Conservation (phyloP, 75 land plant genomes). For the Pinus albicaulis region DNA sequence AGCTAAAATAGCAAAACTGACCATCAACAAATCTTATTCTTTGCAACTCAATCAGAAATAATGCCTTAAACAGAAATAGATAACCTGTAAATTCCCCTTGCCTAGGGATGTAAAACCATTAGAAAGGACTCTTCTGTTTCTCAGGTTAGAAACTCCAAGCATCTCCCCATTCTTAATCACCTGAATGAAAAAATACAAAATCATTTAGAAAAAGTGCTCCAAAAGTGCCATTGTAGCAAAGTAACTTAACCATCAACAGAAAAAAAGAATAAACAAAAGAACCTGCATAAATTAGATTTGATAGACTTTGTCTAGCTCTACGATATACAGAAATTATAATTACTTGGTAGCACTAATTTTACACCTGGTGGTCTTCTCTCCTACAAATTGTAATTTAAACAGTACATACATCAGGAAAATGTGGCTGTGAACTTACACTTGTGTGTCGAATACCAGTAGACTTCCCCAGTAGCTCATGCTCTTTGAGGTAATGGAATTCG, state of each 20-base stretch:
- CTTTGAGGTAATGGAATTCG: constrained; percentile 93
- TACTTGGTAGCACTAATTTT: background rate
- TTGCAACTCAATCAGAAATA: background rate
- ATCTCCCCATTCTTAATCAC: constrained; percentile 99
- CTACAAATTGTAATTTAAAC: background rate
- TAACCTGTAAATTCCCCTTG: constrained; percentile 82
- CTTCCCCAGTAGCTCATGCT: constrained; percentile 92
- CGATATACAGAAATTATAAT: background rate
- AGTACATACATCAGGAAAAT: background rate
- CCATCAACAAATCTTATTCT: constrained; percentile 6
- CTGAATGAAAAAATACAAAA: constrained; percentile 29
- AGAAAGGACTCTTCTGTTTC: constrained; percentile 90
- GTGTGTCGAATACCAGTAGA: constrained; percentile 92
- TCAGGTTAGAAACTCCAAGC: constrained; percentile 95
- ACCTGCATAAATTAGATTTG: background rate
- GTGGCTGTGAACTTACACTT: constrained; percentile 47
- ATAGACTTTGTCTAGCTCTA: too few relatives aligned
- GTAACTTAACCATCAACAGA: background rate
- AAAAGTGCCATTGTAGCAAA: background rate
- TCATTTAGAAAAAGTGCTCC: background rate
- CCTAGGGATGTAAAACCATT: constrained; percentile 85
- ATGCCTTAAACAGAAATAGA: background rate
- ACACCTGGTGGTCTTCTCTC: background rate
- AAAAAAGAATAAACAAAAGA: background rate
- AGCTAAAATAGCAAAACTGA: background rate